Base-by-base conservation (phyloP, 2,329 filamentous ascomycete genomes). In the Amphichorda felina region DNA sequence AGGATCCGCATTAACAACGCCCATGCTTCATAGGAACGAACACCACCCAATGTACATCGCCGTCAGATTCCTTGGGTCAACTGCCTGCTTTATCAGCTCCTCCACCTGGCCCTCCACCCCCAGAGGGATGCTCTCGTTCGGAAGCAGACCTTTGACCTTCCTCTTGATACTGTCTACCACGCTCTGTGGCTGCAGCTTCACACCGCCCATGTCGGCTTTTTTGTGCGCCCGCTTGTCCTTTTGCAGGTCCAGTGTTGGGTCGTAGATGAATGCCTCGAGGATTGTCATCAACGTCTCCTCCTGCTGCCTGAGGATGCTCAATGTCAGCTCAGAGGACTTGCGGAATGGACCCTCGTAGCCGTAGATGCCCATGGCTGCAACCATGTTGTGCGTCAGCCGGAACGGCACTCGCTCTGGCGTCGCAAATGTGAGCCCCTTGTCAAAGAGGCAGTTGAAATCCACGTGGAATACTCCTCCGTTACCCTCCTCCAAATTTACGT, bases 401-500 rank as follows among this genome's bases (percentile, higher is more conserved):
- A 98, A 99, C 2, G 91, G 93, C 2, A 98, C 91, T 21, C 82
- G 70, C 58, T 99, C 91, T 0, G 91, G 89, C 56, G 93, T 94
- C 42, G 87, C 81, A 53, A 98, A 96, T 0, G 88, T 95, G 28
- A 89, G 72, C 2, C 91, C 91, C 52, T 98, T 98, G 64, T 98
- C 93, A 55, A 99, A 99, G 4, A 98, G 76, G 57, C 93, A 98
- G 61, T 98, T 98, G 70, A 99, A 98, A 60, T 98, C 91, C 31
- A 99, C 93, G 58, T 99, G 91, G 58, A 98, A 84, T 3, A 94
- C 79, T 35, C 89, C 89, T 30, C 93, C 91, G 44, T 87, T 93
- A 38, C 83, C 82, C 61, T 96, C 86, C 56, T 96, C 87, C 22
- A 98, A 77, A 21, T 95, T 74, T 37, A 99, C 85, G 57, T 99